Base-by-base conservation (phyloP, 73 alveolate species). In the Paraurostyla sp. region DNA sequence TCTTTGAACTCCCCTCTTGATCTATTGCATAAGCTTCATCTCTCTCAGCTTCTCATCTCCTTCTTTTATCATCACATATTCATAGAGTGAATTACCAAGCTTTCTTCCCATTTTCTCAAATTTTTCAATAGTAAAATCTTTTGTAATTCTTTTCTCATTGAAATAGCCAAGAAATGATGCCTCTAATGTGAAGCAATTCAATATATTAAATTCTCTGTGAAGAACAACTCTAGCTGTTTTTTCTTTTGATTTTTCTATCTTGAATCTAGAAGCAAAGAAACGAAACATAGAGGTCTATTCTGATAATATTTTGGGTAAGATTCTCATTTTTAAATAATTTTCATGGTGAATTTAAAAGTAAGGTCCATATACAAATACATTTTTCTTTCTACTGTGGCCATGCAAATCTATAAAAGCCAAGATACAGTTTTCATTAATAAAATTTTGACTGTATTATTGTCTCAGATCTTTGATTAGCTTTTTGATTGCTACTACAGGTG, bases 281-380 rank as follows among this genome's bases (percentile, higher is more conserved):
- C 95, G 32, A 48, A 90, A 90, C 85, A 80, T 54, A 2, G 78
- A 76, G 22, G 91, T 81, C 40, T 41, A 6, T 57, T 81, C 75
- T 18, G 80, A 52, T 16, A 81, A 48, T 3, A 81, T 35, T 57
- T 57, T 52, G 11, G 91, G 91, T 9, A 81, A 50, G 3, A 81
- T 56, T 41, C 91, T 54, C 76, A 81, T 56, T 81, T 58, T 81
- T 16, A 57, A 25, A 33, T 81, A 81, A 35, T 81, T 81, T 35
- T 81, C 91, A 57, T 81, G 42, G 41, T 81, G 91, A 32, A 38
- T 69, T 43, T 83, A 57, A 46, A 32, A 81, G 38, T 81, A 58
- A 16, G 91, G 91, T 29, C 97, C 97, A 85, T 90, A 93, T 36
- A 88, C 85, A 85, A 93, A 93, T 41, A 76, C 81, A 85, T 93